These are phyloP conservation scores for Eucalyptus camaldulensis DNA, from an alignment of 345 rosid genomes.

Conservation along the genomic window DNA sequence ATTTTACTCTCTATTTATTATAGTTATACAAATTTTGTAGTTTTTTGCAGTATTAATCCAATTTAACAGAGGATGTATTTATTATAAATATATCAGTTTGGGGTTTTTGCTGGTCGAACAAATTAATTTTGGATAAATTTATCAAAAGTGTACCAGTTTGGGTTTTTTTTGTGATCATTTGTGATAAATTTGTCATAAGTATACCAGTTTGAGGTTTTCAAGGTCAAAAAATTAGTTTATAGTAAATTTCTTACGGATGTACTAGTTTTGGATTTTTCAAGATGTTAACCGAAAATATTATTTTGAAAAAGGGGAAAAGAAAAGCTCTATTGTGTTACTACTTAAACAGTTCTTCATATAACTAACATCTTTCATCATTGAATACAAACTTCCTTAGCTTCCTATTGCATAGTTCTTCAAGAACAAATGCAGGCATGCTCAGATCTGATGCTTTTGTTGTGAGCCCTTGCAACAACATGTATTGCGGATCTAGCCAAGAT, in stretches of 20 bases:
- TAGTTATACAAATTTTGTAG: no score
- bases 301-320: no score
- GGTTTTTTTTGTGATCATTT: no score
- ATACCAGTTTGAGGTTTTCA: fast-evolving
- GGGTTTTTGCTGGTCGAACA: fast-evolving
- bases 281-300: no score
- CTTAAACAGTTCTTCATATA: no score
- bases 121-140: no score
- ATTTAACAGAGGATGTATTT: fast-evolving
- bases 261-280: fast-evolving
- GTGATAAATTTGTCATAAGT: fast-evolving
- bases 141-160: fast-evolving
- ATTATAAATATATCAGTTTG: fast-evolving
- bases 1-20: no score
- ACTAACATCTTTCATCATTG: background rate
- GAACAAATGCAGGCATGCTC: background rate
- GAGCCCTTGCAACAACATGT: background rate
- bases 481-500: background rate
- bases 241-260: fast-evolving
- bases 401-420: background rate
- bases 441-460: background rate
- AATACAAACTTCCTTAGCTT: background rate
- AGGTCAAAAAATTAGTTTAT: no score
- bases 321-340: no score
- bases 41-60: no score